These are phyloP conservation scores for Hygrocybe coccinea DNA, from an alignment of 768 basidiomycete species.

Conservation along the genomic window DNA sequence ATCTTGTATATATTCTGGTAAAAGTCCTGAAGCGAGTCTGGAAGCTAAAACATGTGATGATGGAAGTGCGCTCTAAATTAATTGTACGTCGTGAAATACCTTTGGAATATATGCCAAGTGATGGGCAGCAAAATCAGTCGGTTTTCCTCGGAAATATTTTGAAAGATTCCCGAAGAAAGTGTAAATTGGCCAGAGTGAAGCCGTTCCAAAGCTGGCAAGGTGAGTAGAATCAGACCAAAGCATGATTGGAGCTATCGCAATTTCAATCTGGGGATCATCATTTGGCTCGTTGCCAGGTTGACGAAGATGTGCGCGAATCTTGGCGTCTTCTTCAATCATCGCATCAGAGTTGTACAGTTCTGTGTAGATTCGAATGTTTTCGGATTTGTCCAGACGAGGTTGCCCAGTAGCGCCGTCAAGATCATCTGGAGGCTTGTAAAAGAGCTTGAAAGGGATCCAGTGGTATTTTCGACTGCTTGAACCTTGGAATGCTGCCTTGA, in stretches of 20 bases:
- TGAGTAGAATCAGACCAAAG: conserved; percentile 28
- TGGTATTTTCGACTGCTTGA: conserved; percentile 10
- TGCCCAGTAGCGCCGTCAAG: too few species aligned
- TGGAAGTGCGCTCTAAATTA: not conserved
- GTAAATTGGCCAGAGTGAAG: conserved; percentile 32
- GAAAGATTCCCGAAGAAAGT: conserved; percentile 31
- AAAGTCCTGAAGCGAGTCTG: conserved; percentile 19
- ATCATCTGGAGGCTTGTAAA: too few species aligned
- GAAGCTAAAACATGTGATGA: conserved; percentile 17
- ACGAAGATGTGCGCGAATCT: conserved; percentile 4
- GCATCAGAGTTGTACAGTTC: conserved; percentile 20
- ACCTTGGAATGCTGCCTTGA: conserved; percentile 17
- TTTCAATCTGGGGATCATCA: conserved; percentile 10
- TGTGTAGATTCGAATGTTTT: conserved; percentile 15
- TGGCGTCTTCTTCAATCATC: conserved; percentile 13
- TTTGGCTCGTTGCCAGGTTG: too few species aligned
- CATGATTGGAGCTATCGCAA: conserved; percentile 21
- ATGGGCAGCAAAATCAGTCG: conserved; percentile 21
- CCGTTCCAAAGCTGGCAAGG: conserved; percentile 22
- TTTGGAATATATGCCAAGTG: conserved; percentile 32
- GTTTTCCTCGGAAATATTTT: conserved; percentile 28
- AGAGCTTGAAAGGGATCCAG: conserved; percentile 13
- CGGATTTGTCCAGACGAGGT: not conserved
- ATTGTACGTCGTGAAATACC: conserved; percentile 12
- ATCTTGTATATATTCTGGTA: conserved; percentile 11